Evolutionary conservation across 768 basidiomycete genomes (phyloP).

Genomic region (Suillus lakei): DNA sequence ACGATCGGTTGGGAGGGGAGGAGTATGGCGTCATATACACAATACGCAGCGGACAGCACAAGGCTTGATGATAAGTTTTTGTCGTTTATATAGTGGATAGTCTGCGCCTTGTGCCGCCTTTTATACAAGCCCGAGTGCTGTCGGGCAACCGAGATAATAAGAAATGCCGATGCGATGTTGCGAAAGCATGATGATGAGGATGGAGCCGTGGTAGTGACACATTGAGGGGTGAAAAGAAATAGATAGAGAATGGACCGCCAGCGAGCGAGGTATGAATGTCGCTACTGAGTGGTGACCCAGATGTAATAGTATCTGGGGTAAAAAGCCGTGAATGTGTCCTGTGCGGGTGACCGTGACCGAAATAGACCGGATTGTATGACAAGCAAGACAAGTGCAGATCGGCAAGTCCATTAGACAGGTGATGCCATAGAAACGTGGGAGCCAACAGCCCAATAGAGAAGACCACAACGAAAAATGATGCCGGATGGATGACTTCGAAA

Average conservation of each 20-base stretch:
- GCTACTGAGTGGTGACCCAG: conserved; percentile 38
- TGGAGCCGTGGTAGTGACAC: conserved; percentile 48
- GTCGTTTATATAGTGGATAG: conserved; percentile 32
- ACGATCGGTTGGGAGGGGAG: conserved; percentile 26
- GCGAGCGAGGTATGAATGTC: conserved; percentile 54
- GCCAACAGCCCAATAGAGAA: conserved; percentile 38
- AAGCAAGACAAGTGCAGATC: conserved; percentile 28
- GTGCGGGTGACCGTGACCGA: conserved; percentile 44
- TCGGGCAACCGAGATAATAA: conserved; percentile 35
- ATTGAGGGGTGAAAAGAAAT: conserved; percentile 39
- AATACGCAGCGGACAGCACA: conserved; percentile 33
- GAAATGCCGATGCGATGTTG: conserved; percentile 41
- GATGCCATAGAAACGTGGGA: conserved; percentile 28
- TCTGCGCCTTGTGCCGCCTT: conserved; percentile 37
- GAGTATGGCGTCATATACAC: conserved; percentile 34
- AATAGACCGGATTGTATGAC: conserved; percentile 31
- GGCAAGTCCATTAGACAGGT: conserved; percentile 31
- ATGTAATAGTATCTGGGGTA: conserved; percentile 26
- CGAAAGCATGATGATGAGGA: conserved; percentile 46
- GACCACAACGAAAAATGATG: conserved; percentile 31
- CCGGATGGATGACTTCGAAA: conserved; percentile 42
- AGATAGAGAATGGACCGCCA: conserved; percentile 30
- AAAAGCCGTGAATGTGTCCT: conserved; percentile 37
- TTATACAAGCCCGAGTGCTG: conserved; percentile 41
- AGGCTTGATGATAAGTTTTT: conserved; percentile 19